Evolutionary conservation across 208 protist genomes (phyloP).

Genomic region (Tritrichomonas foetus): DNA sequence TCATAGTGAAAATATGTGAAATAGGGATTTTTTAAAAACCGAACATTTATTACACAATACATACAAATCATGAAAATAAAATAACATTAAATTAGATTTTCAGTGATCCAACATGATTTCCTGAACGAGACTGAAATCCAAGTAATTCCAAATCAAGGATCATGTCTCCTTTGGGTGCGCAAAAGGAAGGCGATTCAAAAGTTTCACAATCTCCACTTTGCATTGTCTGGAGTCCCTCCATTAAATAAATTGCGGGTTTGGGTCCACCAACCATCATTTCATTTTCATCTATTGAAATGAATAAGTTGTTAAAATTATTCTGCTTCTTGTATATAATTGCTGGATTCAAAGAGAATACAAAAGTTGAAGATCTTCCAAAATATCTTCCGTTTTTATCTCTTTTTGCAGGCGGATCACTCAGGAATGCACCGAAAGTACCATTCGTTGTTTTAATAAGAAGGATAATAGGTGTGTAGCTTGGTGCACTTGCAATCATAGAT

Average conservation of each 20-base stretch:
- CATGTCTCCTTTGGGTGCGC: too few species aligned
- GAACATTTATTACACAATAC: too few species aligned
- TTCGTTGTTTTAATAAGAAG: background rate
- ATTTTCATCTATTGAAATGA: background rate
- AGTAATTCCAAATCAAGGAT: too few species aligned
- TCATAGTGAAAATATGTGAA: too few species aligned
- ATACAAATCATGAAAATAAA: too few species aligned
- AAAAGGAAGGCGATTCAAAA: background rate
- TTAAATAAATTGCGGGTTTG: background rate
- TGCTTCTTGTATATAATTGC: background rate
- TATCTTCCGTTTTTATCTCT: background rate
- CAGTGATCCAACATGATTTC: too few species aligned
- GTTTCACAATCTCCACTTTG: background rate
- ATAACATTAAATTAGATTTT: too few species aligned
- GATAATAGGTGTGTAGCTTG: background rate
- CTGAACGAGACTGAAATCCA: too few species aligned
- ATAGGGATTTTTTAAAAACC: too few species aligned
- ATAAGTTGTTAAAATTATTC: background rate
- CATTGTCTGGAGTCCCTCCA: background rate
- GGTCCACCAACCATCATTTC: background rate
- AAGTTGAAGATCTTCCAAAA: background rate
- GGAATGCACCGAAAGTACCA: background rate
- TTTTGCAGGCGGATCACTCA: background rate
- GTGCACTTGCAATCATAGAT: background rate
- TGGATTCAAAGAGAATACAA: background rate